These are phyloP conservation scores for Anastatica hierochuntica DNA, from an alignment of 345 rosid genomes.

Conservation along the genomic window DNA sequence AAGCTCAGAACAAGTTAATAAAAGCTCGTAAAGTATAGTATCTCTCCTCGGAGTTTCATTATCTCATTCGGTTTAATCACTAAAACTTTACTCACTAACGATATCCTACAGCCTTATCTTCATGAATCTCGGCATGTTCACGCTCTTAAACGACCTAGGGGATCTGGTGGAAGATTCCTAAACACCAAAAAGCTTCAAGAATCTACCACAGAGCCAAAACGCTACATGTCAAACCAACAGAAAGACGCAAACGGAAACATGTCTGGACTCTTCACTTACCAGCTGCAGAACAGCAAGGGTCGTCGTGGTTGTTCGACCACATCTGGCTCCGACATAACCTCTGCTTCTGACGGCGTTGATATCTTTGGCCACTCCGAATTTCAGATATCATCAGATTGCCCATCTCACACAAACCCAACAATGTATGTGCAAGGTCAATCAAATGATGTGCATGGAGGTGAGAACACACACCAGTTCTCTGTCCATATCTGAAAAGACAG, in stretches of 20 bases:
- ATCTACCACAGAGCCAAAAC: conserved; percentile 12
- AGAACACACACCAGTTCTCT: conserved; percentile 34
- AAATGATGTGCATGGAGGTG: conserved; percentile 31
- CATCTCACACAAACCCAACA: conserved; percentile 24
- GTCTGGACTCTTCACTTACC: conserved; percentile 32
- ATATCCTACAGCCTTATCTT: conserved; percentile 72
- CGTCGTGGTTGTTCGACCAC: conserved; percentile 36
- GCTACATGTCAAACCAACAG: no score
- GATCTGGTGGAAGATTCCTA: conserved; percentile 80
- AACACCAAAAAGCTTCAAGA: conserved; percentile 46
- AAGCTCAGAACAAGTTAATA: conserved; percentile 61
- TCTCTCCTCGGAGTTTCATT: background rate
- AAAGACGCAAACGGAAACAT: background rate
- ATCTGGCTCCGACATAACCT: conserved; percentile 42
- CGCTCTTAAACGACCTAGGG: conserved; percentile 73
- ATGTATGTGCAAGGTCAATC: conserved; percentile 25
- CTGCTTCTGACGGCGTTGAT: conserved; percentile 35
- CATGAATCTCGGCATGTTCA: conserved; percentile 87
- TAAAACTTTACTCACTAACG: conserved; percentile 5
- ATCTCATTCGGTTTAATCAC: no score
- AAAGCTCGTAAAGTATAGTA: conserved; percentile 51
- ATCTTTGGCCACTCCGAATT: conserved; percentile 45
- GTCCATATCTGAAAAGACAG: conserved; percentile 33
- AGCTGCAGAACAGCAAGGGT: conserved; percentile 25
- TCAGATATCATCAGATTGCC: conserved; percentile 38